Base-by-base conservation (phyloP, 2,329 filamentous ascomycete genomes). In the Periconia macrospinosa region DNA sequence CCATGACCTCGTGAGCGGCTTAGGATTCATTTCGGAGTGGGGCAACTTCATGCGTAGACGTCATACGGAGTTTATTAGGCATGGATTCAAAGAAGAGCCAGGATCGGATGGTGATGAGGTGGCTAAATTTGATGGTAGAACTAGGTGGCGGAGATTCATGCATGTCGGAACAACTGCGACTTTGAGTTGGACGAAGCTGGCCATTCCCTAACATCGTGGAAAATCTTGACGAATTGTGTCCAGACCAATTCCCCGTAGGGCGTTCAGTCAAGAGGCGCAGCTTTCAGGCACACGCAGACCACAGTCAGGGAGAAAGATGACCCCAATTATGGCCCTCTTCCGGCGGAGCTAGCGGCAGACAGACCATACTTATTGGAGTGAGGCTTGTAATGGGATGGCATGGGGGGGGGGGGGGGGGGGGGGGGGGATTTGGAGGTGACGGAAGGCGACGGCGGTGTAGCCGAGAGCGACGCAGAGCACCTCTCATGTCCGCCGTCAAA, bases 401-500 rank as follows among this genome's bases (percentile, higher is more conserved):
- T 46, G 52, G 46, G n/a, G n/a, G n/a, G n/a, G n/a, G n/a, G n/a
- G n/a, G n/a, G n/a, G n/a, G n/a, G n/a, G n/a, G n/a, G n/a, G n/a
- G n/a, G n/a, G n/a, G n/a, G n/a, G 41, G 52, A 46, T 49, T 49
- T 50, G 41, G 46, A 49, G 41, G 41, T 46, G 47, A 54, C 47
- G 47, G 47, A 50, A 47, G 45, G 50, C 48, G 45, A 48, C 23
- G 33, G 50, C 49, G 23, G 52, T 54, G 42, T 46, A 47, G 52
- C 46, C 19, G 52, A 54, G 52, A 54, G 51, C 51, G 51, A 49
- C 41, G 51, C 51, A 49, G 52, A 54, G 52, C 47, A 54, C 33
- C 44, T 57, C 54, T 54, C 20, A 58, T 57, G 55, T 48, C 56
- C 53, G 53, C 53, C 46, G 20, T 53, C 55, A 58, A 58, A 56